phyloP scores from a whole-genome alignment of 768 basidiomycete genomes.

The Sarcodon sp. region DNA sequence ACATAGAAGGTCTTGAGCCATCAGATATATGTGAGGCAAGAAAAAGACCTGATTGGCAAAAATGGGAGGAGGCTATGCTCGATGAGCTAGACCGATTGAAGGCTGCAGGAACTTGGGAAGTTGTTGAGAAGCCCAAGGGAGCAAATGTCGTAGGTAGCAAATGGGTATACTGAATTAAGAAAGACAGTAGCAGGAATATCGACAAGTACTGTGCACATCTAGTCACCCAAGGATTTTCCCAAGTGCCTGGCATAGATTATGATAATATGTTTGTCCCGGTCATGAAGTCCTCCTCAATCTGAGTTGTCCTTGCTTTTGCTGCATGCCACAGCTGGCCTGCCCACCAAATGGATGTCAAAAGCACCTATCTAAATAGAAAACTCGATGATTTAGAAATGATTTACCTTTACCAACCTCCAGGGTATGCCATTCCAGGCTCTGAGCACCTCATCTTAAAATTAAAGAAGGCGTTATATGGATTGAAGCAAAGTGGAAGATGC shows the following conservation, averaged over 20 bases:
- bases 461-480: constrained; percentile 7
- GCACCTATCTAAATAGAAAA: constrained; percentile 14
- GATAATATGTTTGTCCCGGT: constrained; percentile 14
- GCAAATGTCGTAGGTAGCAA: constrained; percentile 4
- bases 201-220: constrained; percentile 11
- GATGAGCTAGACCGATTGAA: constrained; percentile 5
- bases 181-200: constrained; percentile 8
- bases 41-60: neutral
- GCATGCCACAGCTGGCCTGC: constrained; percentile 14
- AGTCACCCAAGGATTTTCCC: constrained; percentile 19
- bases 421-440: constrained; percentile 1
- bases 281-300: constrained; percentile 13
- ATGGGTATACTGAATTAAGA: constrained; percentile 16
- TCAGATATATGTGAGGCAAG: too few species aligned
- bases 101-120: constrained; percentile 1
- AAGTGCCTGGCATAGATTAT: constrained; percentile 16
- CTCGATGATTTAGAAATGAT: constrained; percentile 6
- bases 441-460: constrained; percentile 5
- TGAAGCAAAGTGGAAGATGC: constrained; percentile 8
- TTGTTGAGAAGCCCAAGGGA: neutral
- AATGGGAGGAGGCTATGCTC: constrained; percentile 4
- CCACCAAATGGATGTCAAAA: constrained; percentile 21
- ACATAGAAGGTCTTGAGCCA: too few species aligned
- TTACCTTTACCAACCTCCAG: constrained; percentile 8
- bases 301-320: constrained; percentile 15